Conservation (phyloP, 2,329 filamentous ascomycete genomes). For the Clonostachys chloroleuca region DNA sequence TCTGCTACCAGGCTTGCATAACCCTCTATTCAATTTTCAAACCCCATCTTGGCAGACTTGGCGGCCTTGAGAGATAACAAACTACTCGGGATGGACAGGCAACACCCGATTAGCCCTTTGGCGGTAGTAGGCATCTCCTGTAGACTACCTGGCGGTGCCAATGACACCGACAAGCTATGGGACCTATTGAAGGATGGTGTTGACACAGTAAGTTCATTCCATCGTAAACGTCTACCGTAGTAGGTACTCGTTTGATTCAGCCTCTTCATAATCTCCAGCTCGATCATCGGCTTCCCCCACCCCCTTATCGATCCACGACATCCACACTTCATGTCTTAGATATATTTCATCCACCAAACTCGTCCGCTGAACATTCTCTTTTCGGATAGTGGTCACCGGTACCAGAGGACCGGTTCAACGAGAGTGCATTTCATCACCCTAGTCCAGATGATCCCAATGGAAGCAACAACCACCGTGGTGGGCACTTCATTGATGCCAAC, state of each 20-base stretch:
- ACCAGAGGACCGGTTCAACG: constrained; percentile 14
- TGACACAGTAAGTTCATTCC: no score
- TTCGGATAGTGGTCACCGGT: constrained; percentile 8
- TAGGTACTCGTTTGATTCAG: no score
- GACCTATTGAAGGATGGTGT: constrained; percentile 12
- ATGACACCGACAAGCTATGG: constrained; percentile 1
- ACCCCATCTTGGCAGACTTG: neutral
- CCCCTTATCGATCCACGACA: no score
- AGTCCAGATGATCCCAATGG: constrained; percentile 11
- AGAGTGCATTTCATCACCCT: constrained; percentile 12
- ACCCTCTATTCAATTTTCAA: neutral
- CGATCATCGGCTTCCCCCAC: no score
- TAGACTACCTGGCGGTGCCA: constrained; percentile 27
- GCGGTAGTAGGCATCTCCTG: constrained; percentile 36
- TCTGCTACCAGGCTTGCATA: neutral
- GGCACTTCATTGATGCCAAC: constrained; percentile 39
- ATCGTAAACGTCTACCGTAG: no score
- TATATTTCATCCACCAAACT: no score
- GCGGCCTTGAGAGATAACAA: neutral
- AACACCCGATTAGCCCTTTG: neutral
- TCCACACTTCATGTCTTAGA: no score
- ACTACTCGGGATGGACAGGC: constrained; percentile 8
- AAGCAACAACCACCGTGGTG: constrained; percentile 14
- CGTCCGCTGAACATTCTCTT: neutral
- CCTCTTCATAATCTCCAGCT: no score